These are phyloP conservation scores for Fraxinus baroniana DNA, from an alignment of 305 asterid genomes.

Conservation along the genomic window DNA sequence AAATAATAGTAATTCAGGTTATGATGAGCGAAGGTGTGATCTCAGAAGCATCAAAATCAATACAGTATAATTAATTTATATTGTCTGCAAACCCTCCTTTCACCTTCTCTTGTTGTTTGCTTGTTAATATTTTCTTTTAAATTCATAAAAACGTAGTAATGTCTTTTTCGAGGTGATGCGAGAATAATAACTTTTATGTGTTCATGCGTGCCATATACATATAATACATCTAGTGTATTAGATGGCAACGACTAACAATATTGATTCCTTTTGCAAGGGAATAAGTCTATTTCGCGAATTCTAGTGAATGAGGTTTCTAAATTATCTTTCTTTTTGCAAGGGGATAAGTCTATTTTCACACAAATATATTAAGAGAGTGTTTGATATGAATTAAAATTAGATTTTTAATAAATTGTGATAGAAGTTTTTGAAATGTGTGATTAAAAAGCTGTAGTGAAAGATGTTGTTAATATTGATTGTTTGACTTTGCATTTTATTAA, in stretches of 20 bases:
- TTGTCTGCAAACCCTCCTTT: conserved; percentile 26
- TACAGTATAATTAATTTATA: conserved; percentile 14
- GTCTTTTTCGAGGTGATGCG: background rate
- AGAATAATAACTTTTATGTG: background rate
- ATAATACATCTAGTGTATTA: background rate
- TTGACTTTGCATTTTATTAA: too few relatives aligned
- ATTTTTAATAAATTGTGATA: too few relatives aligned
- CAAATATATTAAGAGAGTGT: too few relatives aligned
- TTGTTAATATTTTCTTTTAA: background rate
- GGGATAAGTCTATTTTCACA: too few relatives aligned
- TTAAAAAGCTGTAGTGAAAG: too few relatives aligned
- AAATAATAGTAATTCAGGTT: conserved; percentile 6
- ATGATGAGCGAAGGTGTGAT: conserved; percentile 31
- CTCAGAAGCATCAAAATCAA: conserved; percentile 68
- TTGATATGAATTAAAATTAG: too few relatives aligned
- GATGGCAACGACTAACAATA: background rate
- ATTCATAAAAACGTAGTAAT: background rate
- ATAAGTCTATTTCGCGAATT: background rate
- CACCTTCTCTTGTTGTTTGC: conserved; percentile 30
- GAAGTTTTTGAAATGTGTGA: too few relatives aligned
- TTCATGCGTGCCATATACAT: background rate
- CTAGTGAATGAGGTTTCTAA: background rate
- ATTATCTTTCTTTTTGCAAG: background rate
- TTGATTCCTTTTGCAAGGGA: background rate
- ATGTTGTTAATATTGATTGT: too few relatives aligned